Evolutionary conservation across 805 yeast species (phyloP).

Genomic region (Dipodascus albidus): DNA sequence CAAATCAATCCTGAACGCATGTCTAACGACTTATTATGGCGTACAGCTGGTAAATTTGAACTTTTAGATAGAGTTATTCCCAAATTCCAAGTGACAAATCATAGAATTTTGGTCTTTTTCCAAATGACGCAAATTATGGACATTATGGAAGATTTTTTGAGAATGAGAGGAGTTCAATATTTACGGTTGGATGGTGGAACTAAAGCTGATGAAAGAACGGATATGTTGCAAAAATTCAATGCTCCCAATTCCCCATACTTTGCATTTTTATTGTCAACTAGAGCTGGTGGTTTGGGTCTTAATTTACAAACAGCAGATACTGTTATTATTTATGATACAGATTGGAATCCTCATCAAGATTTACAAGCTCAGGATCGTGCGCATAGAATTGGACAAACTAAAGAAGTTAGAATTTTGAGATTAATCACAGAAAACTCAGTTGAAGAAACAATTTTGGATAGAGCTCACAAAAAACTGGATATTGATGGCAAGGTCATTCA

Average conservation of each 20-base stretch:
- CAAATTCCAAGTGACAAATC: constrained; percentile 75
- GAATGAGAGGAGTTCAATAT: constrained; percentile 63
- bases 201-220: constrained; percentile 87
- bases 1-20: constrained; percentile 59
- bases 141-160: constrained; percentile 91
- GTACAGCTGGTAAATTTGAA: constrained; percentile 90
- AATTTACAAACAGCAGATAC: constrained; percentile 96
- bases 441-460: constrained; percentile 85
- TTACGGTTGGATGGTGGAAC: constrained; percentile 92
- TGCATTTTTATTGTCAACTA: constrained; percentile 79
- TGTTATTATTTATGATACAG: constrained; percentile 93
- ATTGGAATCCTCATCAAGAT: constrained; percentile 99
- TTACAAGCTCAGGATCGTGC: constrained; percentile 98
- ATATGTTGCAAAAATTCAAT: constrained; percentile 64
- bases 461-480: constrained; percentile 88
- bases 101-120: constrained; percentile 83
- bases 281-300: constrained; percentile 97
- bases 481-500: constrained; percentile 97
- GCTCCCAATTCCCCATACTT: constrained; percentile 82
- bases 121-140: constrained; percentile 99
- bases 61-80: constrained; percentile 79
- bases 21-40: constrained; percentile 74
- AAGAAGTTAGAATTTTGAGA: constrained; percentile 87
- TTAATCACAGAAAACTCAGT: constrained; percentile 87
- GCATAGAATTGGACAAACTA: constrained; percentile 95